Percentiles rank a stretch among this genome's conserved stretches.
These are phyloP conservation scores for Lyophyllum semitale DNA, from an alignment of 768 basidiomycete species.

Conservation along the genomic window DNA sequence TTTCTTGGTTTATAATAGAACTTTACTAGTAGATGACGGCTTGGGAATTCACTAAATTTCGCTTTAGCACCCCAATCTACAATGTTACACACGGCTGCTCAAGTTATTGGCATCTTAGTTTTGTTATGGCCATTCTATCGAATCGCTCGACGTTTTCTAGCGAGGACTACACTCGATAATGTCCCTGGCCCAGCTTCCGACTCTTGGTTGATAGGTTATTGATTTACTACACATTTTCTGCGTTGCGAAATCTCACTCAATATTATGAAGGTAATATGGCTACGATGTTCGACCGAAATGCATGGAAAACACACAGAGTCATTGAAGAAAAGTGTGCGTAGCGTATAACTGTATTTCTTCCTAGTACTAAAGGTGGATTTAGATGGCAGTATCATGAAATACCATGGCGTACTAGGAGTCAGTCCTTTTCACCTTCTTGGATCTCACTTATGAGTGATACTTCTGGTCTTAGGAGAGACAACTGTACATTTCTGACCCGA, in stretches of 20 bases:
- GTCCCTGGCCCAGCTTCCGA: not conserved
- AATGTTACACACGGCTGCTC: too few relatives aligned
- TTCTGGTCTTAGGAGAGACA: conserved; percentile 20
- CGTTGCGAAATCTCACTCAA: too few relatives aligned
- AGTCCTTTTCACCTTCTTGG: not conserved
- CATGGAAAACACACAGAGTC: not conserved
- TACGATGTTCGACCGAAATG: not conserved
- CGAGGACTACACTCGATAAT: not conserved
- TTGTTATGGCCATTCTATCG: not conserved
- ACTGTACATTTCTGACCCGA: conserved; percentile 37
- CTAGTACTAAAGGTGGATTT: too few relatives aligned
- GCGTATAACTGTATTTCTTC: not conserved
- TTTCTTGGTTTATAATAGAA: too few relatives aligned
- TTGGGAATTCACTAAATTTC: too few relatives aligned
- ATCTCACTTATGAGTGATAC: too few relatives aligned
- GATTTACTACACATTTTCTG: too few relatives aligned
- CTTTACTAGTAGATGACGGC: too few relatives aligned
- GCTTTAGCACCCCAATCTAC: too few relatives aligned
- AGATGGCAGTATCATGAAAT: not conserved
- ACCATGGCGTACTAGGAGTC: not conserved
- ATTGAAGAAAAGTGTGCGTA: conserved; percentile 1
- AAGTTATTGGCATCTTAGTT: too few relatives aligned
- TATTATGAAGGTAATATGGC: too few relatives aligned
- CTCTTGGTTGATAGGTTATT: not conserved
- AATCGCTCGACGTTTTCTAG: not conserved